Conservation (phyloP, 1,284 basidiomycete genomes). For the Takashimella tepidaria region DNA sequence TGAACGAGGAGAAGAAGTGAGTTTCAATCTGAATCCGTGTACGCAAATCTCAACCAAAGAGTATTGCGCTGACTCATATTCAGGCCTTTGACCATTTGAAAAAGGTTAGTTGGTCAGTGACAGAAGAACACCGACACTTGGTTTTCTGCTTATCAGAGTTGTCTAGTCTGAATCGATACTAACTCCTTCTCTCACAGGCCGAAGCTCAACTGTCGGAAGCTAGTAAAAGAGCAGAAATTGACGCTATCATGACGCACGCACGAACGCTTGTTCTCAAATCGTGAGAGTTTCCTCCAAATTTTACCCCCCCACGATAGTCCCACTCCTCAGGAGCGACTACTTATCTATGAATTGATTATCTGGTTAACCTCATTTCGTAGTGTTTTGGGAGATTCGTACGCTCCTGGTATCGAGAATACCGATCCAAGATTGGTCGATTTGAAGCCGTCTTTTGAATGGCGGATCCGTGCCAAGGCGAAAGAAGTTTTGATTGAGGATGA, state of each 20-base stretch:
- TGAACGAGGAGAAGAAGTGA: slow-evolving; percentile 50
- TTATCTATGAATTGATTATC: neutral
- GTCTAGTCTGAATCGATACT: neutral
- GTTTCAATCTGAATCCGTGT: slow-evolving; percentile 4
- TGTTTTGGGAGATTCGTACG: slow-evolving; percentile 34
- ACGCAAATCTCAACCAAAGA: neutral
- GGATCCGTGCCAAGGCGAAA: slow-evolving; percentile 50
- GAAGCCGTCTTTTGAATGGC: slow-evolving; percentile 47
- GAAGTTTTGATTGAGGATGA: slow-evolving; percentile 56
- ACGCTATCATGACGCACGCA: slow-evolving; percentile 46
- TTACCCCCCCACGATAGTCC: too few species aligned
- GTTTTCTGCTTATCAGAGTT: neutral
- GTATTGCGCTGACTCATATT: neutral
- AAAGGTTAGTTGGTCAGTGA: slow-evolving; percentile 50
- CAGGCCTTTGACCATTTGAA: slow-evolving; percentile 56
- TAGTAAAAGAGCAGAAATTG: slow-evolving; percentile 41
- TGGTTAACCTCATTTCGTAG: slow-evolving; percentile 11
- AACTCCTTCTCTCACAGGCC: slow-evolving; percentile 29
- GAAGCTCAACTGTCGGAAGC: slow-evolving; percentile 42
- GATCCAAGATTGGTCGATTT: slow-evolving; percentile 47
- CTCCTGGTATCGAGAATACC: slow-evolving; percentile 45
- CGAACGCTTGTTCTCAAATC: slow-evolving; percentile 40
- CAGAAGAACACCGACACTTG: too few species aligned
- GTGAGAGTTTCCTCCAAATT: too few species aligned
- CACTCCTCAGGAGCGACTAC: neutral